Base-by-base conservation (phyloP, 2,329 filamentous ascomycete species). In the Anthostomella pinea region DNA sequence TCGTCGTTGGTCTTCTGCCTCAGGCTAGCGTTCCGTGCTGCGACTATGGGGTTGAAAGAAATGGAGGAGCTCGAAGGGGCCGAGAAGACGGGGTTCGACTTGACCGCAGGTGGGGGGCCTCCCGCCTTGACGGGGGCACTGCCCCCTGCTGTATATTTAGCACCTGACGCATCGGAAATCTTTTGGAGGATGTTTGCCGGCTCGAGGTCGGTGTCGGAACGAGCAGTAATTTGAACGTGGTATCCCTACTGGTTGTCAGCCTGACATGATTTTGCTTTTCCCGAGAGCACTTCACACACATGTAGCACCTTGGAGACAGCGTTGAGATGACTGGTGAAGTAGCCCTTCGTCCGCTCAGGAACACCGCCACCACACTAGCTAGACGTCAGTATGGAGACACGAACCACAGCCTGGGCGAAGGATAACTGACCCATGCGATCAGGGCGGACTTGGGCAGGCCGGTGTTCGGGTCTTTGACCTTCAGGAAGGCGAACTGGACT, bases 311-410 rank as follows among this genome's bases (percentile, higher is more conserved):
- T 96, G 45, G 89, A 83, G 23, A 97, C 89, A 30, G 88, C 84
- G 43, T 85, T 83, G 30, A 93, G 72, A 66, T 98, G 91, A 67
- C 89, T 96, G 50, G 88, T 95, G 62, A 98, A 98, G 68, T 97
- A 97, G 49, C 93, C 93, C 68, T 97, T 98, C 44, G 91, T 97
- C 56, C 91, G 77, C 68, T 98, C 93, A n/a, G 93, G 93, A 11
- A 98, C 93, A 53, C 93, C 93, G 59, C 94, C 91, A 50, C 93
- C 93, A 63, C 93, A 98, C 85, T 61, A 35, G 6, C 6, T 17
- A 21, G 25, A 46, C 18, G 44, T 39, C 20, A 33, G 6, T 23
- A 31, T 30, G 30, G 23, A 31, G 16, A 18, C 19, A 32, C n/a
- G 23, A 29, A 29, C 20, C 19, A 10, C 13, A 5, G 28, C n/a